Evolutionary conservation across 352 stramenopile genomes (phyloP), one percentile per base, ranked within the genome.

Genomic region (Phytophthora palmivora): DNA sequence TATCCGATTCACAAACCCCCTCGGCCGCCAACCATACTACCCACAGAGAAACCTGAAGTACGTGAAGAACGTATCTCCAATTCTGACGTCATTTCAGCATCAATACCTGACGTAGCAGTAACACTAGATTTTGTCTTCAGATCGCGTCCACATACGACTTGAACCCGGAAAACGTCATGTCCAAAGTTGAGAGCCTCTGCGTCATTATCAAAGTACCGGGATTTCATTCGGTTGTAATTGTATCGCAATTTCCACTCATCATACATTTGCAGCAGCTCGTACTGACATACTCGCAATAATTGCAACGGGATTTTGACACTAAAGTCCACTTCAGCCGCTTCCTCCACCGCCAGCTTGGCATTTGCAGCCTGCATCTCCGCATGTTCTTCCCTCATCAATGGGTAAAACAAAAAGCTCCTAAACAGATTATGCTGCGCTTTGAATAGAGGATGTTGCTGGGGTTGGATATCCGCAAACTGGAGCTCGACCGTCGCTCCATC

Each of bases 221-320:
- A 83, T 38, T 80, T 75, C 69, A 89, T 92, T n/a, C 86, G 86
- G 45, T 78, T 87, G 58, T 84, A 90, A 46, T 92, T 91, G 76
- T 95, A 95, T 0, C 84, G 79, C 46, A 74, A 55, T 7, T 79
- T 84, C 87, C 87, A 95, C 22, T 85, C 72, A 22, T 88, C 70
- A 34, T 85, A 84, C 75, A 91, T 91, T 41, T 91, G 76, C 45
- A 76, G 56, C 19, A 95, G 67, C 59, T 95, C 87, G 10, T 66
- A 60, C 16, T 91, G 79, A 41, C 85, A 94, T 18, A 93, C 74
- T 1, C 68, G 78, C 22, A 95, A 76, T 50, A 95, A 67, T 53
- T 93, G 83, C 28, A 94, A 63, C 30, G 87, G 87, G 38, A 95
- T 85, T 42, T 87, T 89, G 6, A 92, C 83, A 42, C 83, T 95